phyloP scores from a whole-genome alignment of 176 grass and related monocot genomes.

The Bolboschoenus planiculmis region DNA sequence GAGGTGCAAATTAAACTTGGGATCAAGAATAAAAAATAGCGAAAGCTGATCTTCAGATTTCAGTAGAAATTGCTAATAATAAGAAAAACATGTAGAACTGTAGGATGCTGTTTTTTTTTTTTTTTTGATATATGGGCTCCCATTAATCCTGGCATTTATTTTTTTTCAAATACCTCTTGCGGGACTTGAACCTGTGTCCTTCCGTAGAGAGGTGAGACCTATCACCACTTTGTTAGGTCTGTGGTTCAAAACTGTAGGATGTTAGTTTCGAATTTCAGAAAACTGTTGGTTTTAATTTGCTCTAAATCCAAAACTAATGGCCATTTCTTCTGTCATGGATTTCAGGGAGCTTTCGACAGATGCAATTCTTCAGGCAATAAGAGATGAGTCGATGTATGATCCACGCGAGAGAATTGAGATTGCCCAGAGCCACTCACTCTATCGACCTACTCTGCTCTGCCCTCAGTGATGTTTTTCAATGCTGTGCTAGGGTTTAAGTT shows the following conservation, averaged over 20 bases:
- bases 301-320: not conserved
- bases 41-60: not conserved
- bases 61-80: not conserved
- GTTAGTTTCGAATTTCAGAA: not conserved
- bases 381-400: constrained; percentile 96
- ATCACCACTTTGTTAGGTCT: too few relatives aligned
- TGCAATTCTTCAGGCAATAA: constrained; percentile 89
- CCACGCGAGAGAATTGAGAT: constrained; percentile 94
- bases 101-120: too few relatives aligned
- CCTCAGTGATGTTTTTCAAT: constrained; percentile 10
- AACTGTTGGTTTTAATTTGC: not conserved
- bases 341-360: constrained; percentile 64
- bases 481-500: not conserved
- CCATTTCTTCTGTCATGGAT: constrained; percentile 17
- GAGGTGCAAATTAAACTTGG: not conserved
- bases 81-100: too few relatives aligned
- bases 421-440: constrained; percentile 67
- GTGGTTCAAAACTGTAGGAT: not conserved
- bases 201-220: too few relatives aligned
- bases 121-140: too few relatives aligned
- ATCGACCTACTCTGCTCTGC: constrained; percentile 78
- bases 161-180: too few relatives aligned
- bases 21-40: not conserved
- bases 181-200: too few relatives aligned
- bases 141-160: too few relatives aligned